Conservation (phyloP, 2,329 filamentous ascomycete genomes). For the Zasmidium cellare region DNA sequence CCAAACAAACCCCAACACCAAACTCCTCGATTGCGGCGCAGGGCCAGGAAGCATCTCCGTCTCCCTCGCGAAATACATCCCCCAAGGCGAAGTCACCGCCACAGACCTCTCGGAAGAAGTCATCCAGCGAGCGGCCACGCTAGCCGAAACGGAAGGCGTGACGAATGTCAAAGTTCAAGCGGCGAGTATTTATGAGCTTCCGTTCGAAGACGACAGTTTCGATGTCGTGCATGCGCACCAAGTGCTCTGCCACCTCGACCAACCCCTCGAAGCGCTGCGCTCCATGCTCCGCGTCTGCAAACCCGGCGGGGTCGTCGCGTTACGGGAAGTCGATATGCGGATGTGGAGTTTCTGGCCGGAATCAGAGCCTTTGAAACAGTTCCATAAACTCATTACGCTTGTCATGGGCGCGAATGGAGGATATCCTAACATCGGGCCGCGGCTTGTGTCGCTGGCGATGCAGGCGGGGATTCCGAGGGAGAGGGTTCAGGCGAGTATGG, state of each 20-base stretch:
- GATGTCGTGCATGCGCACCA: conserved; percentile 63
- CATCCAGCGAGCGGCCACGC: conserved; percentile 40
- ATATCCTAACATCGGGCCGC: conserved; percentile 26
- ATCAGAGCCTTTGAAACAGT: conserved; percentile 35
- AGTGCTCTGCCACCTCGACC: conserved; percentile 57
- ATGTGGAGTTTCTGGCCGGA: conserved; percentile 40
- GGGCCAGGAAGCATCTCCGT: conserved; percentile 52
- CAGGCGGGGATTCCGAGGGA: conserved; percentile 40
- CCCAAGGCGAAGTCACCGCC: conserved; percentile 45
- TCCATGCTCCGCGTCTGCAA: conserved; percentile 59
- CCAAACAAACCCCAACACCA: conserved; percentile 28
- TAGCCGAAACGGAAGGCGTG: conserved; percentile 38
- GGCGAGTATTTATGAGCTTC: conserved; percentile 36
- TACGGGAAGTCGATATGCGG: conserved; percentile 42
- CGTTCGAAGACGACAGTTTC: conserved; percentile 50
- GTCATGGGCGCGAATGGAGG: conserved; percentile 32
- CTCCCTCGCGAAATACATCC: conserved; percentile 45
- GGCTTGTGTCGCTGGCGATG: conserved; percentile 36
- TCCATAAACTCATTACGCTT: conserved; percentile 36
- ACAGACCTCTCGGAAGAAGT: conserved; percentile 48
- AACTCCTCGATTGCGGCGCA: conserved; percentile 49
- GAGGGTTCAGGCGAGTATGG: conserved; percentile 41
- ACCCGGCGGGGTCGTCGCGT: conserved; percentile 54
- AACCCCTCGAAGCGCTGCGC: conserved; percentile 51
- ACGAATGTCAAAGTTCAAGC: conserved; percentile 42